These are phyloP conservation scores for Paramecium sexaurelia DNA, from an alignment of 73 alveolate species.

Conservation along the genomic window DNA sequence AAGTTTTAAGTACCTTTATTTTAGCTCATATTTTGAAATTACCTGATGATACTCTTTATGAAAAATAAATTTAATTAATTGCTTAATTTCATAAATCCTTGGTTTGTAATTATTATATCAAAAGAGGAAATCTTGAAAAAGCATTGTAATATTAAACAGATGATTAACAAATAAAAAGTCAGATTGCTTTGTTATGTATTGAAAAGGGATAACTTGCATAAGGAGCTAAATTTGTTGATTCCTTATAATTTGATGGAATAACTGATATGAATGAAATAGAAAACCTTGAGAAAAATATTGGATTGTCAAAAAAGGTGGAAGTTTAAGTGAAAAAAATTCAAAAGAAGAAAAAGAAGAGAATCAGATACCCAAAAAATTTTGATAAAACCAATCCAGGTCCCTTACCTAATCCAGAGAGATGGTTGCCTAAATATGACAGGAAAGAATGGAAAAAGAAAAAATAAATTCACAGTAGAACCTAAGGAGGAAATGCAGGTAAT, in stretches of 20 bases:
- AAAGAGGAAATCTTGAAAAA: constrained; percentile 13
- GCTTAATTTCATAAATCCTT: not conserved
- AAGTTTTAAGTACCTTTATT: not conserved
- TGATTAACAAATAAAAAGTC: constrained; percentile 18
- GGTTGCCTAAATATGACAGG: constrained; percentile 88
- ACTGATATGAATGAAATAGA: constrained; percentile 32
- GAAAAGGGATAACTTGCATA: constrained; percentile 51
- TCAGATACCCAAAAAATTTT: constrained; percentile 86
- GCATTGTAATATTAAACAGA: not conserved
- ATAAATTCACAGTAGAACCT: constrained; percentile 54
- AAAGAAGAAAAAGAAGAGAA: constrained; percentile 78
- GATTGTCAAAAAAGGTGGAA: constrained; percentile 60
- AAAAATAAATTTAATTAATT: not conserved
- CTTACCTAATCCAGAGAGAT: constrained; percentile 89
- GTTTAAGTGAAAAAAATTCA: constrained; percentile 50
- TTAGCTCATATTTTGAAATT: constrained; percentile 38
- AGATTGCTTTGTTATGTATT: constrained; percentile 27
- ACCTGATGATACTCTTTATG: not conserved
- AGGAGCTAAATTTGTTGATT: constrained; percentile 50
- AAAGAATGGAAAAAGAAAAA: constrained; percentile 74
- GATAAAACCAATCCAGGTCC: constrained; percentile 91
- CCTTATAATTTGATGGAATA: constrained; percentile 44
- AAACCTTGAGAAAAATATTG: constrained; percentile 54
- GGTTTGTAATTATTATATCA: constrained; percentile 16
- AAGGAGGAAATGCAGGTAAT: constrained; percentile 65